Evolutionary conservation across 2,329 filamentous ascomycete genomes (phyloP).

Genomic region (Colletotrichum cuscutae): DNA sequence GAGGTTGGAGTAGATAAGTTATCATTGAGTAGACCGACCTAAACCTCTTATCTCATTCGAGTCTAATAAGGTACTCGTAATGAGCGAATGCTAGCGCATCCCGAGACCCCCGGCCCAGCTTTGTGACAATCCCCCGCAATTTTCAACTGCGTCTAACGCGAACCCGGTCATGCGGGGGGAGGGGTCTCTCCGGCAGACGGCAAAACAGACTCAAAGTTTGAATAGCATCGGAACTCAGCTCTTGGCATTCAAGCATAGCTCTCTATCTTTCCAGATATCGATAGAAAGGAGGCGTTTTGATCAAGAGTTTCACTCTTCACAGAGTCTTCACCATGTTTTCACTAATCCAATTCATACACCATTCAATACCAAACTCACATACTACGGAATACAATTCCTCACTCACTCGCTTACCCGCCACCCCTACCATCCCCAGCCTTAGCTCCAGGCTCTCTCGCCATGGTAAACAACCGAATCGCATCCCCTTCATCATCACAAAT

Average conservation of each 20-base stretch:
- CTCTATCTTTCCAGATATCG: too few relatives aligned
- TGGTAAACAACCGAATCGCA: slow-evolving; percentile 61
- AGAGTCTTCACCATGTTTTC: too few relatives aligned
- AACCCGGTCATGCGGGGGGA: not conserved
- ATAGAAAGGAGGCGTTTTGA: too few relatives aligned
- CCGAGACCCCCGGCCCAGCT: not conserved
- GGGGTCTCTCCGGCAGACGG: not conserved
- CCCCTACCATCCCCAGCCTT: not conserved
- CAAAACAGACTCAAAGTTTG: not conserved
- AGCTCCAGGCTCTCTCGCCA: slow-evolving; percentile 53
- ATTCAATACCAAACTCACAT: not conserved
- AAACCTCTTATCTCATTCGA: too few relatives aligned
- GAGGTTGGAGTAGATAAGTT: too few relatives aligned
- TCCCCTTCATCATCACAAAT: slow-evolving; percentile 72
- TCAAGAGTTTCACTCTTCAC: too few relatives aligned
- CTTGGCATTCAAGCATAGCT: too few relatives aligned
- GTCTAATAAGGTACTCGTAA: too few relatives aligned
- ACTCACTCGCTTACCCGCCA: not conserved
- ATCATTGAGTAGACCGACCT: too few relatives aligned
- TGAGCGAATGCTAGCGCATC: too few relatives aligned
- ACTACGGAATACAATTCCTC: not conserved
- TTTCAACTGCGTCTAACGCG: too few relatives aligned
- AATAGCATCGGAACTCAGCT: not conserved
- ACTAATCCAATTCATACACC: too few relatives aligned
- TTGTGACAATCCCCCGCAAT: not conserved